Evolutionary conservation across 345 rosid genomes (phyloP).

Genomic region (Streptanthus diversifolius): DNA sequence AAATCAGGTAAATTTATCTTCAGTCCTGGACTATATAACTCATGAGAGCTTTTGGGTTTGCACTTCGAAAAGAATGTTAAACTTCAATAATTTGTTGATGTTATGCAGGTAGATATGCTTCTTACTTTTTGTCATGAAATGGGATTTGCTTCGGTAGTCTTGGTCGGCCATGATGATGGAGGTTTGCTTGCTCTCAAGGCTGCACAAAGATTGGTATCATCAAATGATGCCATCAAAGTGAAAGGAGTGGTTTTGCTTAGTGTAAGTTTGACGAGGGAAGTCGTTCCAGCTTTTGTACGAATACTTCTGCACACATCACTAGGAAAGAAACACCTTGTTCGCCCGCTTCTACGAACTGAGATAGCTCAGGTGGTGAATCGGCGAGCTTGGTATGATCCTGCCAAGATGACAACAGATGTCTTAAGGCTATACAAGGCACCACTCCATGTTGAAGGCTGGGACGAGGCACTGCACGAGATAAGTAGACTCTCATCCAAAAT

Average conservation of each 20-base stretch:
- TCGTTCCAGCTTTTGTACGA: constrained; percentile 88
- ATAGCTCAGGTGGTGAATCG: constrained; percentile 90
- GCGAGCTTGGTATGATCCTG: constrained; percentile 89
- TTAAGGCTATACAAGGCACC: constrained; percentile 90
- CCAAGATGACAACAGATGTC: constrained; percentile 76
- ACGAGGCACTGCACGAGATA: constrained; percentile 91
- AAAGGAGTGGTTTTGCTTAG: constrained; percentile 71
- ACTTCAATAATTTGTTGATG: constrained; percentile 9
- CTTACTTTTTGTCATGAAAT: constrained; percentile 86
- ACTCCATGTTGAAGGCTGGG: constrained; percentile 87
- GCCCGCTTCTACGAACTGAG: constrained; percentile 80
- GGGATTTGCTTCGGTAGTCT: constrained; percentile 86
- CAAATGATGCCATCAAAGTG: constrained; percentile 55
- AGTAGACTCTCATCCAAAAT: constrained; percentile 83
- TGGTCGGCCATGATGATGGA: constrained; percentile 97
- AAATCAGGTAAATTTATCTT: constrained; percentile 51
- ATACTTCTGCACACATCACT: constrained; percentile 82
- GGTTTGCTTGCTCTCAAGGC: constrained; percentile 90
- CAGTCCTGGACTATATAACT: neutral
- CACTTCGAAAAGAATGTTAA: neutral
- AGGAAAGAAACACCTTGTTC: constrained; percentile 93
- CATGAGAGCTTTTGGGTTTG: neutral
- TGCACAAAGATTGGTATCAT: constrained; percentile 57
- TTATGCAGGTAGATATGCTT: constrained; percentile 83
- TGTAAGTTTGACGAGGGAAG: constrained; percentile 86